Base-by-base conservation (phyloP, 257 asterid genomes). In the Lycium barbarum region DNA sequence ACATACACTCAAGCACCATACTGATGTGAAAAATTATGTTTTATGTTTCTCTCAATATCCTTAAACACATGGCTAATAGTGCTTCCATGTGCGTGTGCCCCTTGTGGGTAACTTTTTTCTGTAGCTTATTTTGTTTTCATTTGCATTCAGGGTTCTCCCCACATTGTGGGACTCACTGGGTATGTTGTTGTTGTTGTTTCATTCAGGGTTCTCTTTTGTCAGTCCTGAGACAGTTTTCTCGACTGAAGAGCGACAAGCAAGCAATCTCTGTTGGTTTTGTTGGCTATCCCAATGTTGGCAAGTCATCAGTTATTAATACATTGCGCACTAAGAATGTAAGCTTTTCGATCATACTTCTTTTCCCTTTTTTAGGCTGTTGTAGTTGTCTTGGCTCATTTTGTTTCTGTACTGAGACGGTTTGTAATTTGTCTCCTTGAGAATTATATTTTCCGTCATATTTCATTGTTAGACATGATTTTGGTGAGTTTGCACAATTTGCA, bases 261-360 rank as follows among this genome's bases (percentile, higher is more conserved):
- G 96, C 96, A 87, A 95, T 97, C 90, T 97, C 99, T 9, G 99
- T 97, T 62, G 99, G 99, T 26, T 97, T 97, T 79, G 93, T 97
- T 18, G 99, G 99, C 49, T 97, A 97, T 90, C 99, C 99, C 65
- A 95, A 95, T 87, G 99, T 97, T 86, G 99, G 99, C 76, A 96
- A 95, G 89, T 96, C 99, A 18, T 96, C 99, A 82, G 98, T 96
- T 84, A 96, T 96, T 90, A 93, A 96, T 90, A 96, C 99, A n/a
- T 81, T 96, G 87, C 98, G 98, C 26, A 93, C 98, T 17, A 97
- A 97, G 90, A 97, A 92, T 90, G 99, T 97, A 92, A 49, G 51
- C 17, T 83, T 82, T 40, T 68, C 63, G 26, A 10, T 33, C 71
- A 35, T 43, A 9, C 20, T 53, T 76, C 15, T 51, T 53, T 61